Base-by-base conservation (phyloP, 257 asterid genomes). In the Solanum ahanhuiri region DNA sequence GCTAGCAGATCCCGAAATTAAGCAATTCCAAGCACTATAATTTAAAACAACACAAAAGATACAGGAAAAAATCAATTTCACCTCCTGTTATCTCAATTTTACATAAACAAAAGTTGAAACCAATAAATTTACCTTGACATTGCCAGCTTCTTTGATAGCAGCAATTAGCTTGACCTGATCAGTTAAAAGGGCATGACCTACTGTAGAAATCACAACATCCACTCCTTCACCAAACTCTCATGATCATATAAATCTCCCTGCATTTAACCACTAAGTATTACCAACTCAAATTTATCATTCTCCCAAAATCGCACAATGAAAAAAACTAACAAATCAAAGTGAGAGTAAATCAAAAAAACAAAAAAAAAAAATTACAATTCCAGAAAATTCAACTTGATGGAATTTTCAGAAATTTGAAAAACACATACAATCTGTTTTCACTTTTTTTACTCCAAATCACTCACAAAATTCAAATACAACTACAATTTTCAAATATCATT, bases 71-170 rank as follows among this genome's bases (percentile, higher is more conserved):
- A 14, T 3, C 25, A 9, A 20, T 0, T 4, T 34, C 48, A 72
- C 30, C 51, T 35, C 81, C 18, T 72, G 35, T 34, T 72, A 73
- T 73, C 54, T 2, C 33, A 75, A 37, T 22, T 75, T 22, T 37
- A 75, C 82, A 6, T 0, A 76, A 51, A 51, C 22, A 51, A 28
- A 76, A 33, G 7, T 12, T 10, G 23, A 41, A 28, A n/a, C 3
- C 8, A 60, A 17, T 41, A 23, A 0, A 41, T 7, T 7, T 2
- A 94, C 96, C 98, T 94, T 93, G 30, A 94, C 85, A 86, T 93
- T 93, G 43, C 98, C 95, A 48, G 98, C 96, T 79, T 94, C 94
- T 82, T 93, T 94, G 37, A 94, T 93, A 6, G 96, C 96, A 83
- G 89, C 92, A 90, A 93, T 91, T 83, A 94, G 91, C 89, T 93